Base-by-base conservation (phyloP, 176 grass and related monocot genomes). In the Guadua angustifolia region DNA sequence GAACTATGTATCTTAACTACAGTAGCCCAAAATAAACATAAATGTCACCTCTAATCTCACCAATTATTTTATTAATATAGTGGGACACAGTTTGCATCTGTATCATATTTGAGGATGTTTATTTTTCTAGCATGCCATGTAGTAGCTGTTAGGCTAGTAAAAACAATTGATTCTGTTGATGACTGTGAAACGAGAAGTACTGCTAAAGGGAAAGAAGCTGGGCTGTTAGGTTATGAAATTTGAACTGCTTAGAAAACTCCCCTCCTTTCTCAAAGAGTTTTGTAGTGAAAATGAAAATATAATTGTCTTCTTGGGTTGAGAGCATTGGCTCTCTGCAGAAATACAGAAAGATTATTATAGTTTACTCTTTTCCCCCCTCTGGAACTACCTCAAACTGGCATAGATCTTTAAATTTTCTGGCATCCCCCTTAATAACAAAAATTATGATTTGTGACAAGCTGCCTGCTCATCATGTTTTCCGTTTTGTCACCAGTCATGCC, bases 391-490 rank as follows among this genome's bases (percentile, higher is more conserved):
- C 2, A 38, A 83, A 39, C 12, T 24, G 17, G 5, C 33, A 55
- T 43, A 42, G 16, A 75, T 55, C 19, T 65, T 35, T 15, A 16
- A 75, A 43, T 59, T 59, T 65, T 66, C 33, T 75, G 56, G 13
- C 43, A 22, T 13, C 15, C 2, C 21, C 19, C 7, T 50, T 70
- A 38, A 38, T 15, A 53, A 22, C 9, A 21, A 75, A 22, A 53
- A 66, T 15, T 29, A 2, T 3, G 7, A 25, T 75, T 44, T 44
- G 21, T 6, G 5, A 75, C 33, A 43, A 66, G 14, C n/a, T 74
- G 75, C 9, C 16, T 66, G 29, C 56, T 79, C 57, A 55, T 71
- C 56, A 43, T 79, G 76, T 79, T 40, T 61, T 72, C 40, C 32
- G 14, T 36, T 39, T 0, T 9, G 45, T 38, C 46, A 73, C 32